These are phyloP conservation scores for Mycosphaerella sp. DNA, from an alignment of 2,329 filamentous ascomycete genomes.

Conservation along the genomic window DNA sequence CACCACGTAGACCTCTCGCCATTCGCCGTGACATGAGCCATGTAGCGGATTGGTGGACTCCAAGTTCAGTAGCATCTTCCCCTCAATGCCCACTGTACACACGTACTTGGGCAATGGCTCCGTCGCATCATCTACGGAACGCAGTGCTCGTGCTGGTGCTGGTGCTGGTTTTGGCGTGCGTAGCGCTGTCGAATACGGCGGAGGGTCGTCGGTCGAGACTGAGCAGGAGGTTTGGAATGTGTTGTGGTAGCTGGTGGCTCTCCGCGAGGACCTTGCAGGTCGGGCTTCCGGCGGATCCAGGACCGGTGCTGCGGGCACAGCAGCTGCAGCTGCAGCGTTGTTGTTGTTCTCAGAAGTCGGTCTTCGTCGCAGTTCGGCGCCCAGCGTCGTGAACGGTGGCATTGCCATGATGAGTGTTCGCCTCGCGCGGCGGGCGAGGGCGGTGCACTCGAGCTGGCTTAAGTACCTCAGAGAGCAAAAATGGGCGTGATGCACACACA, in stretches of 20 bases:
- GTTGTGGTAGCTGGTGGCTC: conserved; percentile 34
- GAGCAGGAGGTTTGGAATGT: conserved; percentile 32
- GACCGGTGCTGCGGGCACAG: neutral
- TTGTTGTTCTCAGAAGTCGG: neutral
- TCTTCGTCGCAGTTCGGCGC: conserved; percentile 3
- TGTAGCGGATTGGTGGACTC: conserved; percentile 33
- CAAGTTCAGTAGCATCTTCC: conserved; percentile 30
- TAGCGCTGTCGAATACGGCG: conserved; percentile 29
- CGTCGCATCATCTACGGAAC: conserved; percentile 14
- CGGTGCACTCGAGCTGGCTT: neutral
- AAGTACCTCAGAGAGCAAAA: neutral
- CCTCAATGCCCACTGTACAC: conserved; percentile 31
- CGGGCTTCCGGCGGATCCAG: conserved; percentile 8
- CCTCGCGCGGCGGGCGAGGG: neutral
- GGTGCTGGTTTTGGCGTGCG: too few relatives aligned
- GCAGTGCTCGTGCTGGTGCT: conserved; percentile 14
- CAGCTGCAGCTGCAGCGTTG: neutral
- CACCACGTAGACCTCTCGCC: conserved; percentile 50
- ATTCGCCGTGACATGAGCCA: conserved; percentile 28
- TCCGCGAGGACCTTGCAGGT: conserved; percentile 13
- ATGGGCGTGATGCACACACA: neutral
- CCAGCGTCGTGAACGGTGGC: neutral
- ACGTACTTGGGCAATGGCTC: conserved; percentile 33
- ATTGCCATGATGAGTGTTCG: conserved; percentile 1
- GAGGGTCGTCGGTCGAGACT: conserved; percentile 28